These are phyloP conservation scores for Aspergillus indologenus DNA, from an alignment of 495 filamentous ascomycete genomes.

Conservation along the genomic window DNA sequence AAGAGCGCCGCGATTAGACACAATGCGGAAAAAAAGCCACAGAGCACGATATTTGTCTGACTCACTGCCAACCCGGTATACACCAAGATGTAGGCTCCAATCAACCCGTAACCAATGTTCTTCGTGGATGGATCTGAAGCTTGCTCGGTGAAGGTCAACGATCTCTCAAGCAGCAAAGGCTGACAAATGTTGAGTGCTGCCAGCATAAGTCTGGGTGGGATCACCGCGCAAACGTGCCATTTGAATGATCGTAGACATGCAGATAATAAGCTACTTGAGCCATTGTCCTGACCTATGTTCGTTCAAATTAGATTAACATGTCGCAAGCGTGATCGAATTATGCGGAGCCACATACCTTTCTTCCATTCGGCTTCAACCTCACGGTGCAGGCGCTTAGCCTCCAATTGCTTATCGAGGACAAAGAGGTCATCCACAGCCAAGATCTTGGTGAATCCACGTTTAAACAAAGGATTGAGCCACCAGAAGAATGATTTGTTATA, in stretches of 20 bases:
- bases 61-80: constrained; percentile 61
- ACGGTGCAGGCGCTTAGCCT: constrained; percentile 5
- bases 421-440: constrained; percentile 9
- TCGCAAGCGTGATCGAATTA: background rate
- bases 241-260: constrained; percentile 46
- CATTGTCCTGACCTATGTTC: background rate
- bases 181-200: constrained; percentile 62
- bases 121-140: constrained; percentile 35
- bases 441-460: constrained; percentile 3
- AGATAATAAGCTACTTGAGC: constrained; percentile 38
- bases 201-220: constrained; percentile 51
- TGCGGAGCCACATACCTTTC: constrained; percentile 29
- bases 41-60: constrained; percentile 20
- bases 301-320: background rate
- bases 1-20: background rate
- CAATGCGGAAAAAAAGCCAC: background rate
- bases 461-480: constrained; percentile 14
- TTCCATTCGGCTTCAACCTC: constrained; percentile 32
- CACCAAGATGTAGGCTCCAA: constrained; percentile 61
- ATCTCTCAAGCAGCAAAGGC: constrained; percentile 58
- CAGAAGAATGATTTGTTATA: constrained; percentile 35
- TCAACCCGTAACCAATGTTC: constrained; percentile 60
- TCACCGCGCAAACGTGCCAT: constrained; percentile 42
- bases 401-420: constrained; percentile 5
- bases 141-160: constrained; percentile 45